A percentile compares a stretch with the other conserved stretches of the same genome.
phyloP scores from a whole-genome alignment of 495 filamentous ascomycete genomes.

The Penicillium subrubescens region DNA sequence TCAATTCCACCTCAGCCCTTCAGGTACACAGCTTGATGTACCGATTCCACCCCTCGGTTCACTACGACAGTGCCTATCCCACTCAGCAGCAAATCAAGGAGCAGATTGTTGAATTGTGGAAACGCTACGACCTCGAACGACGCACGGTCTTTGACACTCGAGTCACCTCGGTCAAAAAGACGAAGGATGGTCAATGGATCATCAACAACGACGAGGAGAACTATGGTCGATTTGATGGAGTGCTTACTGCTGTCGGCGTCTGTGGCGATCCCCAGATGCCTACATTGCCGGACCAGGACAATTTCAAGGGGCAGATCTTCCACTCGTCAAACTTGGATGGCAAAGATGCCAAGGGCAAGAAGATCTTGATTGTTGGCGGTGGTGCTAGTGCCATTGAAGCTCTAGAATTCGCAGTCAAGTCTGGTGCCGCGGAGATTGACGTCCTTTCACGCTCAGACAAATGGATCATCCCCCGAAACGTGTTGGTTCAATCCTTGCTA shows the following conservation, averaged over 20 bases:
- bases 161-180: constrained; percentile 68
- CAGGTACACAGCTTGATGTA: constrained; percentile 89
- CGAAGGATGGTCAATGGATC: constrained; percentile 73
- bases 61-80: constrained; percentile 74
- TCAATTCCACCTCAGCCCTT: constrained; percentile 79
- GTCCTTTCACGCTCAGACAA: constrained; percentile 80
- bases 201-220: constrained; percentile 73
- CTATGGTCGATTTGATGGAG: constrained; percentile 73
- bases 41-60: constrained; percentile 79
- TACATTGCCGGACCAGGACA: constrained; percentile 62
- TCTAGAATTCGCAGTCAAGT: constrained; percentile 73
- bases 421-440: constrained; percentile 65
- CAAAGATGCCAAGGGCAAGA: constrained; percentile 69
- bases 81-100: constrained; percentile 70
- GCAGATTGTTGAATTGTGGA: constrained; percentile 72
- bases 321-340: constrained; percentile 77
- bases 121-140: constrained; percentile 68
- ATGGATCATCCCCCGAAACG: constrained; percentile 85
- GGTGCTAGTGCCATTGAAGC: constrained; percentile 84
- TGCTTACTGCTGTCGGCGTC: constrained; percentile 75
- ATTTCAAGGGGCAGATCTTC: constrained; percentile 67
- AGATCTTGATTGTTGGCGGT: constrained; percentile 73
- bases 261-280: constrained; percentile 79
- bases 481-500: constrained; percentile 71
- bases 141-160: constrained; percentile 71